phyloP scores from a whole-genome alignment of 495 filamentous ascomycete genomes.

The Aspergillus avenaceus region DNA sequence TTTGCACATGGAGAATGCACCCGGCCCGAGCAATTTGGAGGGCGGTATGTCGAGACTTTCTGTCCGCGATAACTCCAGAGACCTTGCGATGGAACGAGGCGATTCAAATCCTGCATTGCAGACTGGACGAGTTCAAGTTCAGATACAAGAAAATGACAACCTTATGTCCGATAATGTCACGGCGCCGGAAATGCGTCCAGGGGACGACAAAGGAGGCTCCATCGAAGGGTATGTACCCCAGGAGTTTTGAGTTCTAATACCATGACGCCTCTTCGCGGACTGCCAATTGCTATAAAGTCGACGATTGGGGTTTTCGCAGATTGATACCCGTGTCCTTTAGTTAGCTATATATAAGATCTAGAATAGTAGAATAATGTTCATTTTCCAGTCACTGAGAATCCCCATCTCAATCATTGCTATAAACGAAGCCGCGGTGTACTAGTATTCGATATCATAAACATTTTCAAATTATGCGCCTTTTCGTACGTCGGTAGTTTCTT shows the following conservation, averaged over 20 bases:
- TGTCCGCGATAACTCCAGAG: conserved; percentile 25
- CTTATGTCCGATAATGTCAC: conserved; percentile 9
- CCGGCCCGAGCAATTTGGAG: conserved; percentile 14
- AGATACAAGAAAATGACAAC: conserved; percentile 37
- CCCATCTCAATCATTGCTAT: too few relatives aligned
- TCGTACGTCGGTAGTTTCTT: too few relatives aligned
- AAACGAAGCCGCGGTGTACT: too few relatives aligned
- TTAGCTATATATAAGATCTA: too few relatives aligned
- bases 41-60: conserved; percentile 17
- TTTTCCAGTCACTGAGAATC: too few relatives aligned
- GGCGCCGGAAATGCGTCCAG: conserved; percentile 31
- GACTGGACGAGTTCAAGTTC: conserved; percentile 31
- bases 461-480: too few relatives aligned
- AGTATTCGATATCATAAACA: too few relatives aligned
- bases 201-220: conserved; percentile 36
- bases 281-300: too few relatives aligned
- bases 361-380: too few relatives aligned
- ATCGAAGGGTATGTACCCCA: conserved; percentile 45
- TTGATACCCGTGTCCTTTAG: not conserved
- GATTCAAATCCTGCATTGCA: conserved; percentile 28
- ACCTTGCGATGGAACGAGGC: conserved; percentile 47
- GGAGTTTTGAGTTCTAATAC: too few relatives aligned
- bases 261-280: too few relatives aligned
- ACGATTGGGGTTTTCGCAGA: not conserved
- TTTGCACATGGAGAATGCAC: conserved; percentile 17